Conservation (phyloP, 129 eudicot genomes). For the Chrysanthemum makinoi region DNA sequence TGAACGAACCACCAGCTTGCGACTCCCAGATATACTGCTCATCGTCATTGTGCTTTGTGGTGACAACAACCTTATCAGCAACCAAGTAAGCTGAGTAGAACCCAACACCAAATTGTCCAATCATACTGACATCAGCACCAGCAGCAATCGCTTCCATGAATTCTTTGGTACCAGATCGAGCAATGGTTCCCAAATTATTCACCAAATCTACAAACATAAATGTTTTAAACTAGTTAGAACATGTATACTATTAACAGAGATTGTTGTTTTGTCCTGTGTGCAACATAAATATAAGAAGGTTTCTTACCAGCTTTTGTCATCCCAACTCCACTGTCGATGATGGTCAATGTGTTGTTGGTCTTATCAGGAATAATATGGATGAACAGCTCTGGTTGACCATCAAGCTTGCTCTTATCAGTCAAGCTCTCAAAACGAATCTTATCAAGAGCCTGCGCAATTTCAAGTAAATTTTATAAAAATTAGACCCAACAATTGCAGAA, state of each 20-base stretch:
- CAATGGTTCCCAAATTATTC: constrained; percentile 73
- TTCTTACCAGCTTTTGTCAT: constrained; percentile 64
- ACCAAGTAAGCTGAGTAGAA: constrained; percentile 58
- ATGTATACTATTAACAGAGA: not conserved
- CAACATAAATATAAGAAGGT: not conserved
- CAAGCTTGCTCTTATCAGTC: constrained; percentile 53
- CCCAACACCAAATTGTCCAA: constrained; percentile 21
- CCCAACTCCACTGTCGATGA: constrained; percentile 41
- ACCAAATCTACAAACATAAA: constrained; percentile 49
- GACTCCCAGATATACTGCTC: constrained; percentile 81
- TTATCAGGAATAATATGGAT: constrained; percentile 42
- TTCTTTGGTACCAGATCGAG: constrained; percentile 74
- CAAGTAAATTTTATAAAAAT: not conserved
- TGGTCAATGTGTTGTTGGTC: constrained; percentile 32
- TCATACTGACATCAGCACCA: constrained; percentile 48
- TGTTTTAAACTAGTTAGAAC: not conserved
- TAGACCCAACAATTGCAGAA: not conserved
- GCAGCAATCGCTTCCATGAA: constrained; percentile 82
- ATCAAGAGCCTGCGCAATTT: constrained; percentile 33
- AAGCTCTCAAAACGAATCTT: constrained; percentile 77
- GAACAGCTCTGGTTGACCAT: constrained; percentile 44
- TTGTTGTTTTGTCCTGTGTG: not conserved
- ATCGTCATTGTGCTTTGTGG: constrained; percentile 74
- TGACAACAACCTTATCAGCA: constrained; percentile 67
- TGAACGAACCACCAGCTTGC: constrained; percentile 83